Percentiles rank a stretch among this genome's conserved stretches.
These are phyloP conservation scores for Byssoonygena ceratinophila DNA, from an alignment of 2,329 filamentous ascomycete species.

Conservation along the genomic window DNA sequence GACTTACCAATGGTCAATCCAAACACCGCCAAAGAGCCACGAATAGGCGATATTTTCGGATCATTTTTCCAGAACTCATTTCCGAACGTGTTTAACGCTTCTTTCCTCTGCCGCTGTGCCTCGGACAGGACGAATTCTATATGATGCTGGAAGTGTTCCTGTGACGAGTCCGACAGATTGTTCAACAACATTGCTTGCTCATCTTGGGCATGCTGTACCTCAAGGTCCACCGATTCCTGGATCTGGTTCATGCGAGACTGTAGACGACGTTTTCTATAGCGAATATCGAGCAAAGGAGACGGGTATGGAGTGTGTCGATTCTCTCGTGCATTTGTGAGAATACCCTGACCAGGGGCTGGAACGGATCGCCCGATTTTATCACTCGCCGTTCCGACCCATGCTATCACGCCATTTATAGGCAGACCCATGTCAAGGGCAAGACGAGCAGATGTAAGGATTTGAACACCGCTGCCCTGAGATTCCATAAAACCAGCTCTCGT, in stretches of 20 bases:
- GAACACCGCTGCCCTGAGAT: slow-evolving; percentile 29
- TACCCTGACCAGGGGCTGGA: slow-evolving; percentile 32
- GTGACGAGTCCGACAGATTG: too few relatives aligned
- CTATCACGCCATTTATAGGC: slow-evolving; percentile 23
- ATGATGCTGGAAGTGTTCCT: too few relatives aligned
- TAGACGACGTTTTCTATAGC: slow-evolving; percentile 18
- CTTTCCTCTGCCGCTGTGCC: not conserved
- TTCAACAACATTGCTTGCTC: too few relatives aligned
- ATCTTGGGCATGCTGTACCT: too few relatives aligned
- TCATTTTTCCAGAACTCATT: slow-evolving; percentile 25
- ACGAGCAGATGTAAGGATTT: slow-evolving; percentile 27
- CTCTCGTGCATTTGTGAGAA: slow-evolving; percentile 24
- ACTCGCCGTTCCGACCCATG: slow-evolving; percentile 25
- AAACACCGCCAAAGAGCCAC: slow-evolving; percentile 30
- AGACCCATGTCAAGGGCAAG: slow-evolving; percentile 25
- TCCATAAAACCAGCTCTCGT: slow-evolving; percentile 32
- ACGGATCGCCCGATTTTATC: slow-evolving; percentile 31
- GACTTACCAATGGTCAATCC: slow-evolving; percentile 24
- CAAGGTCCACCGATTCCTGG: too few relatives aligned
- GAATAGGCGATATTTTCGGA: slow-evolving; percentile 27
- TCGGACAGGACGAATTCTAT: too few relatives aligned
- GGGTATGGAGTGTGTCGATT: slow-evolving; percentile 3
- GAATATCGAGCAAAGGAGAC: slow-evolving; percentile 23
- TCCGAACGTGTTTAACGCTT: slow-evolving; percentile 21
- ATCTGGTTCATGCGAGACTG: too few relatives aligned